Conservation (phyloP, 2,329 filamentous ascomycete genomes). For the Fusarium bactridioides region DNA sequence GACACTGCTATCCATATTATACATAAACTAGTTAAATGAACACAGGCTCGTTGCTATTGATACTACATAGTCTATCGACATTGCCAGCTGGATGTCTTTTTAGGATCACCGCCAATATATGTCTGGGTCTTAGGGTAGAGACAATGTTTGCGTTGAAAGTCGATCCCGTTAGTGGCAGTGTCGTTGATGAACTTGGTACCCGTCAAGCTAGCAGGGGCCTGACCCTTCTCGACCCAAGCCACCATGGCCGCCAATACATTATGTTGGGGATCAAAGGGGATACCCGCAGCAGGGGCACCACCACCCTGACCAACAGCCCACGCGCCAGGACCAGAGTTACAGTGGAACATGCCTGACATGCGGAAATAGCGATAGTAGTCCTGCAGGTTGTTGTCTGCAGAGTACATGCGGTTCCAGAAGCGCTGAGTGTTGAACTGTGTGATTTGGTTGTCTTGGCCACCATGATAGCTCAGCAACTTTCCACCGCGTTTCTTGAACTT, state of each 20-base stretch:
- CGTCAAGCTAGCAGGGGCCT: slow-evolving; percentile 51
- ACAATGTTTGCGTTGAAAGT: slow-evolving; percentile 20
- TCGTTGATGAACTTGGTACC: slow-evolving; percentile 44
- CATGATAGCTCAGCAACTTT: slow-evolving; percentile 17
- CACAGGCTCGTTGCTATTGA: background rate
- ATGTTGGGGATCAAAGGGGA: slow-evolving; percentile 44
- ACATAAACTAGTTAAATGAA: accelerated
- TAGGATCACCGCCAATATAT: slow-evolving; percentile 1
- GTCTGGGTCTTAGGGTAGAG: slow-evolving; percentile 15
- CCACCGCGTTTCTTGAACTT: slow-evolving; percentile 21
- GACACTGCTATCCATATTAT: background rate
- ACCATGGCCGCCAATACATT: slow-evolving; percentile 59
- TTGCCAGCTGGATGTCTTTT: background rate
- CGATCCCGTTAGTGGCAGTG: background rate
- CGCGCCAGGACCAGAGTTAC: slow-evolving; percentile 55
- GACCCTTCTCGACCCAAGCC: slow-evolving; percentile 55
- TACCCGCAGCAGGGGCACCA: slow-evolving; percentile 23
- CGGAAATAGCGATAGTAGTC: slow-evolving; percentile 62
- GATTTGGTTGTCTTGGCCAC: slow-evolving; percentile 26
- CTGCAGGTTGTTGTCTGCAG: slow-evolving; percentile 46
- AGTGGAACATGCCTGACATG: slow-evolving; percentile 62
- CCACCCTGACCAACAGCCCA: slow-evolving; percentile 41
- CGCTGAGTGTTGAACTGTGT: slow-evolving; percentile 32
- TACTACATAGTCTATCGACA: background rate
- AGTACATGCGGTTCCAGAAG: slow-evolving; percentile 35